Percentiles rank a stretch among this genome's conserved stretches.
phyloP scores from a whole-genome alignment of 306 rosid genomes.

The Rubus idaeus region DNA sequence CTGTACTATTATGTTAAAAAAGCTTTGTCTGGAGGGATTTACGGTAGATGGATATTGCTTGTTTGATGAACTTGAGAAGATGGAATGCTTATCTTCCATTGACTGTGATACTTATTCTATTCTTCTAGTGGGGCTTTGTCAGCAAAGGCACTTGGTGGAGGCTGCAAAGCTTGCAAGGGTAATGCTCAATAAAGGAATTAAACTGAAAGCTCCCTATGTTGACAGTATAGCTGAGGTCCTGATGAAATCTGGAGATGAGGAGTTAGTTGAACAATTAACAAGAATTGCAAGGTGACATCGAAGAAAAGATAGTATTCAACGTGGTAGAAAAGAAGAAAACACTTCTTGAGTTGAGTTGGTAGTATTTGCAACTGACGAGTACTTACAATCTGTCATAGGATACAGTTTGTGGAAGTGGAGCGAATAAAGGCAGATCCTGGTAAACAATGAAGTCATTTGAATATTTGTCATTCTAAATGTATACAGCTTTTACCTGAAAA shows the following conservation, averaged over 20 bases:
- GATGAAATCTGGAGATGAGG: conserved; percentile 49
- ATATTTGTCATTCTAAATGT: background rate
- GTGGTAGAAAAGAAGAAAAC: background rate
- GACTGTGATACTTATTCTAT: conserved; percentile 60
- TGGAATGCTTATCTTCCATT: conserved; percentile 47
- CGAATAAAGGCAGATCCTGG: background rate
- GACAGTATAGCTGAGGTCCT: conserved; percentile 41
- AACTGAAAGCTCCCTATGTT: conserved; percentile 36
- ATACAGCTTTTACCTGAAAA: background rate
- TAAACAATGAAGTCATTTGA: background rate
- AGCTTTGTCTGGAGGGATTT: conserved; percentile 49
- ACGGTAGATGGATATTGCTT: conserved; percentile 58
- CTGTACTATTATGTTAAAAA: conserved; percentile 61
- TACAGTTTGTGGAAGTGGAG: background rate
- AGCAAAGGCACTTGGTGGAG: conserved; percentile 41
- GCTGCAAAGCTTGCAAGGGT: conserved; percentile 56
- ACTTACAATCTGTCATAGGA: background rate
- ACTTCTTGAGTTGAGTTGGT: background rate
- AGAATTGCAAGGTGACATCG: conserved; percentile 15
- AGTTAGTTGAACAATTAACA: conserved; percentile 44
- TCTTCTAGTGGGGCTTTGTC: conserved; percentile 67
- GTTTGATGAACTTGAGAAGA: conserved; percentile 58
- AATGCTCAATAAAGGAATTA: conserved; percentile 66
- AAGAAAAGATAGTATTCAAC: background rate
- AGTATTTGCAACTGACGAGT: background rate